phyloP scores from a whole-genome alignment of 768 basidiomycete species.

The Panus rudis region DNA sequence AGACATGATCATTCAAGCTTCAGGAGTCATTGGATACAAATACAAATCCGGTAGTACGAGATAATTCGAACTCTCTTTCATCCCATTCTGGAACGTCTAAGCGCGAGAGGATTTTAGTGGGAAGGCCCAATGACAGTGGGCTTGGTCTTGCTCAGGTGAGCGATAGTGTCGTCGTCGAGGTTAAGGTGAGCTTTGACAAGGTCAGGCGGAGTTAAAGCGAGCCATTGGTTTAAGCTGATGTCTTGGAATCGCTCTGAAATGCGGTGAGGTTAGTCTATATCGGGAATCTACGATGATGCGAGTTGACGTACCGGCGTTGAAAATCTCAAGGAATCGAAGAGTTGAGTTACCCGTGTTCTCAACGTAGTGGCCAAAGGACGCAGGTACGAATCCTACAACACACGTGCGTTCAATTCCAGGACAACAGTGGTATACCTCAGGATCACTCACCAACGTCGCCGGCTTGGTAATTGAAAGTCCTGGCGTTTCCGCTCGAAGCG shows the following conservation, averaged over 20 bases:
- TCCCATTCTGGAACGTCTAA: too few species aligned
- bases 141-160: conserved; percentile 44
- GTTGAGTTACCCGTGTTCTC: conserved; percentile 36
- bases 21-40: too few species aligned
- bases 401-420: too few species aligned
- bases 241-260: conserved; percentile 23
- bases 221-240: conserved; percentile 35
- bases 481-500: conserved; percentile 43
- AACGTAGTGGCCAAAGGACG: conserved; percentile 45
- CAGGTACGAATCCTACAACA: conserved; percentile 51
- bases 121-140: conserved; percentile 32
- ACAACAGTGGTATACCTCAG: too few species aligned
- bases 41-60: not conserved
- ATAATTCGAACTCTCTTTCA: too few species aligned
- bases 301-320: conserved; percentile 23
- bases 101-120: too few species aligned
- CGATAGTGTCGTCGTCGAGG: conserved; percentile 44
- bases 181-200: conserved; percentile 56
- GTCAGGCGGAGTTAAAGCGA: conserved; percentile 49
- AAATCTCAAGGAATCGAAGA: conserved; percentile 34
- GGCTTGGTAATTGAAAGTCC: conserved; percentile 54
- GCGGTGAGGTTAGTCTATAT: not conserved
- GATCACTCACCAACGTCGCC: conserved; percentile 47
- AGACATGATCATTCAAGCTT: too few species aligned
- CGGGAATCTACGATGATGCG: not conserved